These are phyloP conservation scores for Barnettozyma sucrosica DNA, from an alignment of 805 yeast genomes.

Conservation along the genomic window DNA sequence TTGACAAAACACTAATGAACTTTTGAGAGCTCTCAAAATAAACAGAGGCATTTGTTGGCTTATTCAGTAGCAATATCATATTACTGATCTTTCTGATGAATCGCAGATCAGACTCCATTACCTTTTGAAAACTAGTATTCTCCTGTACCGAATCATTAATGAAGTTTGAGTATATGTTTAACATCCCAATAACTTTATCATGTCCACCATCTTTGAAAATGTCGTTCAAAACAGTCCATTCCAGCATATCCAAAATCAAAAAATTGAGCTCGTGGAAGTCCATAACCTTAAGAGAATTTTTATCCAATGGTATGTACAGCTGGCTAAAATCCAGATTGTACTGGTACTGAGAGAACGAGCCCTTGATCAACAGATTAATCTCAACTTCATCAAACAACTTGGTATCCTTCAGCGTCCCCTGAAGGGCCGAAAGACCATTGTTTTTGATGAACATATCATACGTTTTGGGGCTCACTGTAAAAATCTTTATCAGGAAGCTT, in stretches of 20 bases:
- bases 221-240: constrained; percentile 33
- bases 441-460: constrained; percentile 45
- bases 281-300: constrained; percentile 9
- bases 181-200: constrained; percentile 25
- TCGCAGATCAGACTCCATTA: constrained; percentile 28
- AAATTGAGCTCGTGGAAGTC: constrained; percentile 41
- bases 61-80: constrained; percentile 26
- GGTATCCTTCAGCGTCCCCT: constrained; percentile 40
- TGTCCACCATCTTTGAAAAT: constrained; percentile 33
- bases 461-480: constrained; percentile 42
- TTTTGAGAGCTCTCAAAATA: constrained; percentile 28
- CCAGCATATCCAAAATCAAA: constrained; percentile 30
- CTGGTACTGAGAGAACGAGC: constrained; percentile 41
- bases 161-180: constrained; percentile 23
- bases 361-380: constrained; percentile 35
- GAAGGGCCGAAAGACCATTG: constrained; percentile 45
- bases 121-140: constrained; percentile 22
- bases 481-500: constrained; percentile 44
- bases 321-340: constrained; percentile 18
- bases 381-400: constrained; percentile 32
- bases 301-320: constrained; percentile 9
- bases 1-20: constrained; percentile 30
- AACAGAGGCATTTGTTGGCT: constrained; percentile 28
- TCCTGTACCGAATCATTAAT: constrained; percentile 25
- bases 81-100: constrained; percentile 24